These are phyloP conservation scores for Lasiosphaeria hispida DNA, from an alignment of 495 filamentous ascomycete genomes.

Conservation along the genomic window DNA sequence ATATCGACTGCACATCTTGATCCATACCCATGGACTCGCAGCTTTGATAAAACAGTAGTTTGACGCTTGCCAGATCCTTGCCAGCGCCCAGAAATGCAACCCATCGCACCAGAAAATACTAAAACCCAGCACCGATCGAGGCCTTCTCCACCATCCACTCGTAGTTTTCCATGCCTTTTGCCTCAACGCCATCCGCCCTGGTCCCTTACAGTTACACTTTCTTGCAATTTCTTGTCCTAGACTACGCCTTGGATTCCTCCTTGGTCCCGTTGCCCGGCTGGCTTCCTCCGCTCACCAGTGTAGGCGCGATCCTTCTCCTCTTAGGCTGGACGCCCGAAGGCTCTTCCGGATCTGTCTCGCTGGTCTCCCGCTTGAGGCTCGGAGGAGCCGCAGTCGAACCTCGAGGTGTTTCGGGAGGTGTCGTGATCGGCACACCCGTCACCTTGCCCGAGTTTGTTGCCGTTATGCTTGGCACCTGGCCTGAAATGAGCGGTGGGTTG, in stretches of 20 bases:
- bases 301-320: constrained; percentile 76
- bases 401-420: constrained; percentile 77
- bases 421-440: constrained; percentile 58
- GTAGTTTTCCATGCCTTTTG: too few relatives aligned
- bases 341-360: constrained; percentile 50
- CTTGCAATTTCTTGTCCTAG: background rate
- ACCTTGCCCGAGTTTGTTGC: constrained; percentile 63
- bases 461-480: constrained; percentile 70
- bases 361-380: constrained; percentile 60
- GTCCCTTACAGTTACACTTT: background rate
- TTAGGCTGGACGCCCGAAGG: constrained; percentile 50
- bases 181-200: too few relatives aligned
- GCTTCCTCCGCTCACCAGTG: constrained; percentile 47
- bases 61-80: too few relatives aligned
- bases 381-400: constrained; percentile 43
- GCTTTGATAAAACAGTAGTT: too few relatives aligned
- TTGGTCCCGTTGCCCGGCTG: constrained; percentile 1
- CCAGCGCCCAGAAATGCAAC: too few relatives aligned
- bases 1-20: too few relatives aligned
- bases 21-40: too few relatives aligned
- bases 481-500: constrained; percentile 74
- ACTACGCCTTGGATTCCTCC: constrained; percentile 23
- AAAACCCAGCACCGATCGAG: too few relatives aligned
- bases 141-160: too few relatives aligned
- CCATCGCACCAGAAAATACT: too few relatives aligned